phyloP scores from a whole-genome alignment of 768 basidiomycete genomes.

The Boletales sp. region DNA sequence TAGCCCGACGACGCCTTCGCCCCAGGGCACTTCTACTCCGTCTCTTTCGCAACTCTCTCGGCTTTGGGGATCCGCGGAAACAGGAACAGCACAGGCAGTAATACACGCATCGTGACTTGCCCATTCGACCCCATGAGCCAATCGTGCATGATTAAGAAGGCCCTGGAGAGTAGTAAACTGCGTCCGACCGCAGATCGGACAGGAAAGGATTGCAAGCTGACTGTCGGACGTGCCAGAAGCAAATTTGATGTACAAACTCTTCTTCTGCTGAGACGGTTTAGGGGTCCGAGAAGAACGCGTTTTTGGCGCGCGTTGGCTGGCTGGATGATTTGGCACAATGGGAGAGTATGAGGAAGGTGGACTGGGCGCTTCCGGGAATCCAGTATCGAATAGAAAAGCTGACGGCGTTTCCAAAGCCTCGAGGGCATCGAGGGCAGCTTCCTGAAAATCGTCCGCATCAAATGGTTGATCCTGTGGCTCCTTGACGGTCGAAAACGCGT shows the following conservation, averaged over 20 bases:
- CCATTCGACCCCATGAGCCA: slow-evolving; percentile 46
- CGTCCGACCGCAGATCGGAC: slow-evolving; percentile 41
- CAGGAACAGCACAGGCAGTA: slow-evolving; percentile 38
- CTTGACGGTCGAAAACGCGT: slow-evolving; percentile 26
- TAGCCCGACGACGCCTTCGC: slow-evolving; percentile 41
- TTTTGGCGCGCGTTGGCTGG: slow-evolving; percentile 19
- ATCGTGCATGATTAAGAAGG: slow-evolving; percentile 49
- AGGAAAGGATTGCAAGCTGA: slow-evolving; percentile 35
- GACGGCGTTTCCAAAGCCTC: slow-evolving; percentile 39
- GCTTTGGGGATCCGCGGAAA: slow-evolving; percentile 29
- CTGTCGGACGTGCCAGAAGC: slow-evolving; percentile 25
- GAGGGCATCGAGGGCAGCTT: slow-evolving; percentile 41
- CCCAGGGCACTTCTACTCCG: slow-evolving; percentile 33
- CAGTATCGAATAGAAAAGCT: slow-evolving; percentile 33
- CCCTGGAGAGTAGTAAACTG: slow-evolving; percentile 52
- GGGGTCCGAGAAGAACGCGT: slow-evolving; percentile 26
- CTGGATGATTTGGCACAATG: slow-evolving; percentile 8
- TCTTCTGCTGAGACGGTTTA: slow-evolving; percentile 29
- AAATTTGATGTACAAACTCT: slow-evolving; percentile 40
- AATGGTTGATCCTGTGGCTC: slow-evolving; percentile 11
- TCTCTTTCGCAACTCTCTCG: slow-evolving; percentile 38
- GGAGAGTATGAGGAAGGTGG: slow-evolving; percentile 23
- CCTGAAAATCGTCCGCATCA: slow-evolving; percentile 34
- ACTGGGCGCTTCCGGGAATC: slow-evolving; percentile 18
- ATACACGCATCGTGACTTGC: slow-evolving; percentile 53